Evolutionary conservation across 495 filamentous ascomycete species (phyloP).

Genomic region (Aspergillus ostianus): DNA sequence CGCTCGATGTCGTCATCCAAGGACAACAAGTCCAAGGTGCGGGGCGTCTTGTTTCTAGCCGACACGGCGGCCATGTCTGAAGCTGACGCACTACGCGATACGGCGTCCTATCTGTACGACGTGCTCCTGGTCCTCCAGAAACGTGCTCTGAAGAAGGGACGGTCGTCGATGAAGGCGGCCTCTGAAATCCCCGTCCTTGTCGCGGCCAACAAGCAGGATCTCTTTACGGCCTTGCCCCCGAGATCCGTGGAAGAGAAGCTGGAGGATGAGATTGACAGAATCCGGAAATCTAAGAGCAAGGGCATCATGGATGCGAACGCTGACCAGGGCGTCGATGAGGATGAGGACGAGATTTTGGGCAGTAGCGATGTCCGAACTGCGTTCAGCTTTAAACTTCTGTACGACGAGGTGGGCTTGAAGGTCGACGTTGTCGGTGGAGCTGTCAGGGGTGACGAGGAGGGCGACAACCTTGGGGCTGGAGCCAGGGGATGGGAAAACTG

Average conservation of each 20-base stretch:
- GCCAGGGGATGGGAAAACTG: constrained; percentile 86
- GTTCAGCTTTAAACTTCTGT: constrained; percentile 79
- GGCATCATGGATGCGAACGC: constrained; percentile 68
- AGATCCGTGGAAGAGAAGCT: constrained; percentile 70
- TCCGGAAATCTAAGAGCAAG: constrained; percentile 73
- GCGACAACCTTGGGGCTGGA: constrained; percentile 51
- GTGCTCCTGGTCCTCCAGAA: constrained; percentile 78
- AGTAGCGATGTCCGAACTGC: constrained; percentile 65
- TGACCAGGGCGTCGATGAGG: constrained; percentile 62
- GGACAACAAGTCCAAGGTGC: constrained; percentile 54
- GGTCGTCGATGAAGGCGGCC: constrained; percentile 54
- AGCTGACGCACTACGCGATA: constrained; percentile 53
- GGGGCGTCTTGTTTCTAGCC: constrained; percentile 82
- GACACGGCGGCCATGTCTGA: constrained; percentile 76
- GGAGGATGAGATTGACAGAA: constrained; percentile 77
- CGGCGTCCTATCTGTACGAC: constrained; percentile 83
- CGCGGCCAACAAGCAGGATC: constrained; percentile 90
- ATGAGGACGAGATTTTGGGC: constrained; percentile 79
- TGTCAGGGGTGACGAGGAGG: constrained; percentile 66
- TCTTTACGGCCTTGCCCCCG: constrained; percentile 89
- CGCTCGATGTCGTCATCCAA: constrained; percentile 42
- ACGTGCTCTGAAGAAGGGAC: constrained; percentile 53
- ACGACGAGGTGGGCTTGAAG: constrained; percentile 70
- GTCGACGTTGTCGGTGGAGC: constrained; percentile 79
- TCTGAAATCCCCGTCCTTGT: constrained; percentile 71